These are phyloP conservation scores for Sporobolomyces phaffii DNA, from an alignment of 768 basidiomycete species.

Conservation along the genomic window DNA sequence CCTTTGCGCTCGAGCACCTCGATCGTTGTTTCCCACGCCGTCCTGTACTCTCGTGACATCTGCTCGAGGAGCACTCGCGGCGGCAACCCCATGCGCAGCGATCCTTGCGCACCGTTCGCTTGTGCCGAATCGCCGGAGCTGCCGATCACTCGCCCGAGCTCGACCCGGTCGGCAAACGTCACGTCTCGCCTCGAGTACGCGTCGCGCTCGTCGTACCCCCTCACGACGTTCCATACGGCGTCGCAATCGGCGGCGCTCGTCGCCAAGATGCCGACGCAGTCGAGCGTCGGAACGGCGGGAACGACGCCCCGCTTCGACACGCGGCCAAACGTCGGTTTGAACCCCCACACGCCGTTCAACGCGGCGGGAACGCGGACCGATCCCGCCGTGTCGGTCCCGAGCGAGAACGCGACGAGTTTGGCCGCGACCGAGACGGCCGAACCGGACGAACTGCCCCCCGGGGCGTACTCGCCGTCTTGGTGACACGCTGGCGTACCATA, in stretches of 20 bases:
- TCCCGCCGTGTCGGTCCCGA: constrained; percentile 21
- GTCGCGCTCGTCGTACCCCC: background rate
- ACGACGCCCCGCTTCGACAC: background rate
- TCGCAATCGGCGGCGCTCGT: too few relatives aligned
- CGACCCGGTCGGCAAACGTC: background rate
- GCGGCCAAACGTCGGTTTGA: constrained; percentile 11
- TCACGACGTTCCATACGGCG: background rate
- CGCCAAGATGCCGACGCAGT: too few relatives aligned
- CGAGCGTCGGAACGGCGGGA: too few relatives aligned
- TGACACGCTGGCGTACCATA: constrained; percentile 4
- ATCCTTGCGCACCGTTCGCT: too few relatives aligned
- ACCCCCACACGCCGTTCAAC: constrained; percentile 15
- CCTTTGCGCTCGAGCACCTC: too few relatives aligned
- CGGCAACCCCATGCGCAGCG: too few relatives aligned
- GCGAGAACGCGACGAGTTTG: background rate
- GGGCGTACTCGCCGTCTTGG: background rate
- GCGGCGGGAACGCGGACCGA: constrained; percentile 9
- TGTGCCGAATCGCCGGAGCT: too few relatives aligned
- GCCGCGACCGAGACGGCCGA: constrained; percentile 8
- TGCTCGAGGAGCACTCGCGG: too few relatives aligned
- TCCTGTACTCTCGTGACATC: too few relatives aligned
- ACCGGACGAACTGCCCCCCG: constrained; percentile 6
- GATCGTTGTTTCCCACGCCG: too few relatives aligned
- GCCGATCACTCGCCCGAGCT: too few relatives aligned
- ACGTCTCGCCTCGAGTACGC: background rate